Conservation (phyloP, 2,329 filamentous ascomycete genomes). For the Chrysosporium queenslandicum region DNA sequence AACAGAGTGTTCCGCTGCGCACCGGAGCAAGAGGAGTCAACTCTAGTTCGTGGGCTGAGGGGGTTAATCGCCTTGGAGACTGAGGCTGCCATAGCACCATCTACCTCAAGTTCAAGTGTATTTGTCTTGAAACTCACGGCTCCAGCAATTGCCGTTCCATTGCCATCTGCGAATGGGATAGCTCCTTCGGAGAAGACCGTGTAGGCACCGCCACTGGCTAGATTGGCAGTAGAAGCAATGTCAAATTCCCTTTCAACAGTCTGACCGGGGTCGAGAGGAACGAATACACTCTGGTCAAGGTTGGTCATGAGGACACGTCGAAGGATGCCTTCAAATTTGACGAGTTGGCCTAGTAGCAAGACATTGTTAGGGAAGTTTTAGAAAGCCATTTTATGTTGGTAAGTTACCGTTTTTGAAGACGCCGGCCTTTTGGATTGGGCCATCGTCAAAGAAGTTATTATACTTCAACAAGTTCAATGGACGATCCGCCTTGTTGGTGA, state of each 20-base stretch:
- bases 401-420: conserved; percentile 27
- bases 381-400: not conserved
- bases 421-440: conserved; percentile 30
- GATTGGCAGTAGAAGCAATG: conserved; percentile 32
- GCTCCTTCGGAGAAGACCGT: conserved; percentile 48
- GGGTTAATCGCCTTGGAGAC: conserved; percentile 39
- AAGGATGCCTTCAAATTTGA: conserved; percentile 29
- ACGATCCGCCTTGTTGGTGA: conserved; percentile 29
- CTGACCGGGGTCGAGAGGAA: conserved; percentile 24
- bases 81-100: conserved; percentile 46
- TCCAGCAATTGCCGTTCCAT: conserved; percentile 46
- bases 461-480: conserved; percentile 29
- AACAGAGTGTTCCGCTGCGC: conserved; percentile 37
- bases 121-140: conserved; percentile 51
- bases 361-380: conserved; percentile 11
- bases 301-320: conserved; percentile 22
- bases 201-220: conserved; percentile 44
- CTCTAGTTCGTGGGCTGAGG: conserved; percentile 15
- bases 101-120: conserved; percentile 46
- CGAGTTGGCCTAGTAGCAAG: conserved; percentile 20
- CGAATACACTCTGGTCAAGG: conserved; percentile 25
- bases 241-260: conserved; percentile 28
- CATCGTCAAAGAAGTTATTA: conserved; percentile 29
- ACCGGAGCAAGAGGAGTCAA: conserved; percentile 25
- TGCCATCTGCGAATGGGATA: conserved; percentile 46